phyloP scores from a whole-genome alignment of 129 eudicot genomes.

The Scalesia atractyloides region DNA sequence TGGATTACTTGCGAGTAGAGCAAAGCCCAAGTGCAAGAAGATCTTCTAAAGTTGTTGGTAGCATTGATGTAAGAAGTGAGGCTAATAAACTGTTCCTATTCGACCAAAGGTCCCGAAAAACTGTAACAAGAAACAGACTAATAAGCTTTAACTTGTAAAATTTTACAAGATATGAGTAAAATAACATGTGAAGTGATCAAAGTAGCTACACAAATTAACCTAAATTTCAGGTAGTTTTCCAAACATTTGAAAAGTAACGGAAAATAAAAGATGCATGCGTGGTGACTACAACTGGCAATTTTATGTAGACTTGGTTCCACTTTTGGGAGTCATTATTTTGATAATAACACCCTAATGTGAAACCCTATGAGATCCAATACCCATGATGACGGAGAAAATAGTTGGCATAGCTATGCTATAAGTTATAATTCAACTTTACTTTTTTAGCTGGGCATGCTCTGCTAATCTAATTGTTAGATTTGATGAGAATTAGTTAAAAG shows the following conservation, averaged over 20 bases:
- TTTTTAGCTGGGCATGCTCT: no score
- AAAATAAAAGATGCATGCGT: not conserved
- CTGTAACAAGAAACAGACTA: constrained; percentile 42
- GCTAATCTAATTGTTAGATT: no score
- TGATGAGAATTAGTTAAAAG: no score
- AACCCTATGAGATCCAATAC: no score
- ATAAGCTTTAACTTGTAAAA: constrained; percentile 13
- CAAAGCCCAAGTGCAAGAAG: constrained; percentile 98
- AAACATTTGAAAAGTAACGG: not conserved
- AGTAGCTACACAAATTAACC: not conserved
- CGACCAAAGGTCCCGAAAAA: constrained; percentile 92
- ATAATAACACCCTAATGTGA: no score
- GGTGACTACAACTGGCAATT: not conserved
- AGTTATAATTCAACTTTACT: no score
- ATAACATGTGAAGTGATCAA: not conserved
- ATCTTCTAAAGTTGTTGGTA: constrained; percentile 90
- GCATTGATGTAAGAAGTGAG: constrained; percentile 87
- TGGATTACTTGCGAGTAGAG: constrained; percentile 88
- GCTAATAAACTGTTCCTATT: constrained; percentile 90
- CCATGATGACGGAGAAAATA: no score
- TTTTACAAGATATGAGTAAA: not conserved
- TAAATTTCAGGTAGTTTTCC: not conserved
- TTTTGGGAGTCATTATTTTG: no score
- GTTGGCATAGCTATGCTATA: no score
- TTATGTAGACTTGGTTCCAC: not conserved